Evolutionary conservation across 495 filamentous ascomycete species (phyloP).

Genomic region (Hypoxylon intermedium): DNA sequence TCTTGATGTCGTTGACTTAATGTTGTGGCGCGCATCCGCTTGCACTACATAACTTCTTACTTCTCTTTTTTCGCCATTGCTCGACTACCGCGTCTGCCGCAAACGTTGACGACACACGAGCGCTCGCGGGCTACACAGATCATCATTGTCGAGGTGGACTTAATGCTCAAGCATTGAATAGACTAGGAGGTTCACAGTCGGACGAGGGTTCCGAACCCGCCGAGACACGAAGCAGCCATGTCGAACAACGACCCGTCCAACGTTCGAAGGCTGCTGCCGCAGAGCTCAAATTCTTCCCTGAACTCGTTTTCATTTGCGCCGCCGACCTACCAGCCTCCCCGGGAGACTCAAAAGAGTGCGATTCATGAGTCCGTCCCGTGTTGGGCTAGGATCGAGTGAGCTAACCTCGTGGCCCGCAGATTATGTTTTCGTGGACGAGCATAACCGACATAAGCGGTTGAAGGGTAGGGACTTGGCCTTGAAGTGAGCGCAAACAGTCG

Average conservation of each 20-base stretch:
- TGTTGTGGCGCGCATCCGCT: conserved; percentile 7
- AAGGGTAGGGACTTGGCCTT: conserved; percentile 73
- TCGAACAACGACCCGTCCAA: conserved; percentile 66
- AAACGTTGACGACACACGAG: conserved; percentile 11
- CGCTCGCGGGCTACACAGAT: conserved; percentile 1
- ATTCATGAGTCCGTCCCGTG: conserved; percentile 19
- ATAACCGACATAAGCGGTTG: conserved; percentile 95
- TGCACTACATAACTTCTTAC: too few species aligned
- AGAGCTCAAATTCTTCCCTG: conserved; percentile 58
- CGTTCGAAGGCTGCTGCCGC: conserved; percentile 63
- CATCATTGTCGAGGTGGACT: conserved; percentile 9
- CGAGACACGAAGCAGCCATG: conserved; percentile 39
- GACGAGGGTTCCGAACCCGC: conserved; percentile 33
- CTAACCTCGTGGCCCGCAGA: conserved; percentile 60
- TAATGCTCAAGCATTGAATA: conserved; percentile 29
- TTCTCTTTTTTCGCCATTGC: too few species aligned
- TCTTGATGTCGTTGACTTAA: conserved; percentile 13
- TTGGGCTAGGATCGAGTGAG: conserved; percentile 7
- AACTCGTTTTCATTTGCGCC: conserved; percentile 68
- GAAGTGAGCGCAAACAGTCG: neutral
- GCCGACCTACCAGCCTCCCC: conserved; percentile 58
- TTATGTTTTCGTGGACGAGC: conserved; percentile 99
- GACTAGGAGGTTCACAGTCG: conserved; percentile 22
- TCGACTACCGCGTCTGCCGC: too few species aligned
- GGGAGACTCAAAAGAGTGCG: conserved; percentile 74